Evolutionary conservation across 345 rosid species (phyloP).

Genomic region (Kernera saxatilis): DNA sequence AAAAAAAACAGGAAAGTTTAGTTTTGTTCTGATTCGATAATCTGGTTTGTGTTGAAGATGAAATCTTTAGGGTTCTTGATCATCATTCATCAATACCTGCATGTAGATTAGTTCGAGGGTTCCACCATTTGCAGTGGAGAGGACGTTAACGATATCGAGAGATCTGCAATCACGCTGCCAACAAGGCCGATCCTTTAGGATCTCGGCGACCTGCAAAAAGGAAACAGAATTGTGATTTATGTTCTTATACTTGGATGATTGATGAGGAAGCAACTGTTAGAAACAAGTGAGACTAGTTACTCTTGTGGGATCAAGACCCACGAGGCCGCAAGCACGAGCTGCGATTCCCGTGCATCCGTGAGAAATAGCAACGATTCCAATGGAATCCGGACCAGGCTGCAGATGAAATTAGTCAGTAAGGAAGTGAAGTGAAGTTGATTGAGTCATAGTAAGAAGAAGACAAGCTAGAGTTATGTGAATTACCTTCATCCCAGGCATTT

Average conservation of each 20-base stretch:
- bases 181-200: constrained; percentile 88
- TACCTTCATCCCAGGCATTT: constrained; percentile 98
- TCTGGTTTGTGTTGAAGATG: background rate
- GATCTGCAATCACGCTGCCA: constrained; percentile 96
- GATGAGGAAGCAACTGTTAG: background rate
- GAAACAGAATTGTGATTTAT: background rate
- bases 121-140: constrained; percentile 92
- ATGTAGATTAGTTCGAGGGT: constrained; percentile 94
- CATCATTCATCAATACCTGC: constrained; percentile 53
- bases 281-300: constrained; percentile 40
- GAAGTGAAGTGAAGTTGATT: background rate
- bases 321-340: constrained; percentile 99
- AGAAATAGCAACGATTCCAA: constrained; percentile 99
- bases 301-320: constrained; percentile 96
- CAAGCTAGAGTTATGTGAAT: background rate
- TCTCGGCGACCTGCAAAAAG: constrained; percentile 74
- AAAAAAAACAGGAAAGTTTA: background rate
- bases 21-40: background rate
- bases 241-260: background rate
- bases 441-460: background rate
- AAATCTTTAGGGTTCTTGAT: background rate
- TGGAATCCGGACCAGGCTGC: constrained; percentile 99
- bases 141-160: constrained; percentile 73
- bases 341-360: constrained; percentile 98
- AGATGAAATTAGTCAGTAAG: constrained; percentile 8